Percentiles rank a stretch among this genome's conserved stretches.
Evolutionary conservation across 176 grass and related monocot genomes (phyloP).

Genomic region (Dactylis glomerata): DNA sequence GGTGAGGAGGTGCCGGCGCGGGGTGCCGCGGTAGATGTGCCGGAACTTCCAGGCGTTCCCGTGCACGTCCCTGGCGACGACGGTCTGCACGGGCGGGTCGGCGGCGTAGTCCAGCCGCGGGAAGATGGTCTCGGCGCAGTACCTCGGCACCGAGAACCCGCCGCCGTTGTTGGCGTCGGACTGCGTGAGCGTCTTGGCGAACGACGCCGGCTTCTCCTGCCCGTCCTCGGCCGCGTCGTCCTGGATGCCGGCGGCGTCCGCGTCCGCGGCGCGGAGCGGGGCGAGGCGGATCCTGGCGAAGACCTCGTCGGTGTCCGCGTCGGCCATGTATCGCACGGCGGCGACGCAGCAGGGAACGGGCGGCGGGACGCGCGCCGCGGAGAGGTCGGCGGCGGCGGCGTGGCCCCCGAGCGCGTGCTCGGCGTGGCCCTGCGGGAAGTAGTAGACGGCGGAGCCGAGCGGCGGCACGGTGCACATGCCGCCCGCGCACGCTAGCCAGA

Average conservation of each 20-base stretch:
- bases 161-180: slow-evolving; percentile 97
- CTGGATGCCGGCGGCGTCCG: neutral
- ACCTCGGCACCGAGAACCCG: slow-evolving; percentile 89
- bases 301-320: slow-evolving; percentile 85
- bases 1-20: slow-evolving; percentile 82
- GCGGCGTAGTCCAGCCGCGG: slow-evolving; percentile 81
- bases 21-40: slow-evolving; percentile 95
- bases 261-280: slow-evolving; percentile 25
- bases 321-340: slow-evolving; percentile 71
- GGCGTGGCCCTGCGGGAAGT: slow-evolving; percentile 97
- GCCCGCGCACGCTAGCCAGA: slow-evolving; percentile 94
- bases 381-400: slow-evolving; percentile 24
- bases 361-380: slow-evolving; percentile 36
- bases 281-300: slow-evolving; percentile 68
- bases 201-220: slow-evolving; percentile 76
- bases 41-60: slow-evolving; percentile 80
- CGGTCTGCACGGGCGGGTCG: slow-evolving; percentile 78
- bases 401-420: slow-evolving; percentile 78
- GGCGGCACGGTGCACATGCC: slow-evolving; percentile 86
- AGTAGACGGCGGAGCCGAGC: slow-evolving; percentile 69
- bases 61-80: slow-evolving; percentile 90
- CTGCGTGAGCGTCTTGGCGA: slow-evolving; percentile 97
- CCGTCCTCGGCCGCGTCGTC: slow-evolving; percentile 32
- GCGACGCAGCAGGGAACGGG: slow-evolving; percentile 63
- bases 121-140: slow-evolving; percentile 97